Evolutionary conservation across 2,329 filamentous ascomycete genomes (phyloP).

Genomic region (Ophiosphaerella narmari): DNA sequence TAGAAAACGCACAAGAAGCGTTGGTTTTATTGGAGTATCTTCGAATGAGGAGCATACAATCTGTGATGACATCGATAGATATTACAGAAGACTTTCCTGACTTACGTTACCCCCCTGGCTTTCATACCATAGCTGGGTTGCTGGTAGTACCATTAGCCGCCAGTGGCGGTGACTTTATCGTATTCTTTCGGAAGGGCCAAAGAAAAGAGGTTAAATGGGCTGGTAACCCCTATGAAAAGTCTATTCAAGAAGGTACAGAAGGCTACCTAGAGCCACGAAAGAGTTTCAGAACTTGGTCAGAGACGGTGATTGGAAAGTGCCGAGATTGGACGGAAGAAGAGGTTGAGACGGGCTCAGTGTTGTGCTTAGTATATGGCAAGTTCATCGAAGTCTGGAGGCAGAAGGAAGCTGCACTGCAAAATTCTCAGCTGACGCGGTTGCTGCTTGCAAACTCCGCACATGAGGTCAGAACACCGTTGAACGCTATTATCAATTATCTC

Average conservation of each 20-base stretch:
- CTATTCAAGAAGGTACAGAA: slow-evolving; percentile 71
- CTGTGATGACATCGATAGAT: slow-evolving; percentile 79
- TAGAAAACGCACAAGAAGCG: slow-evolving; percentile 79
- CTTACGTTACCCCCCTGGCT: slow-evolving; percentile 77
- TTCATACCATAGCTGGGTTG: slow-evolving; percentile 76
- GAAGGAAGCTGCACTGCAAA: slow-evolving; percentile 83
- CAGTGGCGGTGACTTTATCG: slow-evolving; percentile 81
- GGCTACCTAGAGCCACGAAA: slow-evolving; percentile 77
- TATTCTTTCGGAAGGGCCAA: slow-evolving; percentile 83
- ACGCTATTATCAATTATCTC: slow-evolving; percentile 93
- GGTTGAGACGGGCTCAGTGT: slow-evolving; percentile 82
- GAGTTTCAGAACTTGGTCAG: slow-evolving; percentile 80
- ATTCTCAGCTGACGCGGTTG: slow-evolving; percentile 76
- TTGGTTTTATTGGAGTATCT: slow-evolving; percentile 85
- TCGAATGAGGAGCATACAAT: slow-evolving; percentile 72
- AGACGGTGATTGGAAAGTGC: slow-evolving; percentile 79
- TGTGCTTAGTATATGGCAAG: slow-evolving; percentile 84
- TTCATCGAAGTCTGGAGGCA: slow-evolving; percentile 95
- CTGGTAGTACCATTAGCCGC: slow-evolving; percentile 80
- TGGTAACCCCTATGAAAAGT: slow-evolving; percentile 83
- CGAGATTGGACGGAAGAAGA: slow-evolving; percentile 90
- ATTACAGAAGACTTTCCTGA: slow-evolving; percentile 79
- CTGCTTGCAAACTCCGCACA: slow-evolving; percentile 87
- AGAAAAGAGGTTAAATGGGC: slow-evolving; percentile 81
- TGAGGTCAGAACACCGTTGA: slow-evolving; percentile 86